These are phyloP conservation scores for Oxalis stricta DNA, from an alignment of 441 rosid species.

Conservation along the genomic window DNA sequence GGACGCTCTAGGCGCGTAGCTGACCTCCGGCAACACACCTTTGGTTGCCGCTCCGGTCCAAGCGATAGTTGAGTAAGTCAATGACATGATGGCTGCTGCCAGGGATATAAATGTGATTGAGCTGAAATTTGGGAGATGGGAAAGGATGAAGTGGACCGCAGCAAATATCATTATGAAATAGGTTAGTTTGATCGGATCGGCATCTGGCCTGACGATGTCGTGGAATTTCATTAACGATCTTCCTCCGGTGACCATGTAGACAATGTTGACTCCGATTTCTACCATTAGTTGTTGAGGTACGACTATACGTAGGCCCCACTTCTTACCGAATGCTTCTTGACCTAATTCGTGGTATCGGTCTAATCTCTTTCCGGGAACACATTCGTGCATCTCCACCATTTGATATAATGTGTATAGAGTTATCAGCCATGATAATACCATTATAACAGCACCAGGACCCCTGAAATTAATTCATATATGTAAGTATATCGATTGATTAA, in stretches of 20 bases:
- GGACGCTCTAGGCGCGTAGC: slow-evolving; percentile 17
- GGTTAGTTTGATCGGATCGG: slow-evolving; percentile 26
- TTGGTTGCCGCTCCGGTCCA: slow-evolving; percentile 34
- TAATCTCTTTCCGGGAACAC: slow-evolving; percentile 40
- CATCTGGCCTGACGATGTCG: slow-evolving; percentile 14
- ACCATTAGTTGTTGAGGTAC: slow-evolving; percentile 50
- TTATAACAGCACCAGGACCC: slow-evolving; percentile 38
- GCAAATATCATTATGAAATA: slow-evolving; percentile 44
- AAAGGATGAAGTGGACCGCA: slow-evolving; percentile 30
- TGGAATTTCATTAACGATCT: slow-evolving; percentile 36
- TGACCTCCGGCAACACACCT: slow-evolving; percentile 22
- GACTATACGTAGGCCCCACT: slow-evolving; percentile 39
- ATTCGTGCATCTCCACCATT: slow-evolving; percentile 66
- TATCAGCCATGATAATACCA: slow-evolving; percentile 43
- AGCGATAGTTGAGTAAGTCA: slow-evolving; percentile 44
- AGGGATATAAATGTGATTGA: slow-evolving; percentile 37
- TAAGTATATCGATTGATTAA: no score
- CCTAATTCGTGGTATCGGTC: slow-evolving; percentile 49
- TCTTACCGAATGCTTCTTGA: slow-evolving; percentile 46
- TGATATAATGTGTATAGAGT: slow-evolving; percentile 50
- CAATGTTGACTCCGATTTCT: slow-evolving; percentile 34
- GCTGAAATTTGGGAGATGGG: slow-evolving; percentile 49
- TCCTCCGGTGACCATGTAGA: slow-evolving; percentile 47
- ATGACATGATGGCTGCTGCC: slow-evolving; percentile 44
- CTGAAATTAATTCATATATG: no score